phyloP scores from a whole-genome alignment of 768 basidiomycete genomes.

The Russula foetens region DNA sequence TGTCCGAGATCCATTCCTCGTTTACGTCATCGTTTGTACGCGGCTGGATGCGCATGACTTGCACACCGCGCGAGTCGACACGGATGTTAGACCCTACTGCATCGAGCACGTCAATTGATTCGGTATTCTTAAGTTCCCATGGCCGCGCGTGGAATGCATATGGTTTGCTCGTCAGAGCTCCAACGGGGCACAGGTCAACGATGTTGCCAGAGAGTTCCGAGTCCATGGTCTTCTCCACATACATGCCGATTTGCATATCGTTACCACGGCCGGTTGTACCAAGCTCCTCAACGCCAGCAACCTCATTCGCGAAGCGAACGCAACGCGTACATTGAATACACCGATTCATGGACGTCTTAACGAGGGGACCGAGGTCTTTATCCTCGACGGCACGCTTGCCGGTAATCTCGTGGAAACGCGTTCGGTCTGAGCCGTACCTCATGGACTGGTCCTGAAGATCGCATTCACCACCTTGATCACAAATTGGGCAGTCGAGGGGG shows the following conservation, averaged over 20 bases:
- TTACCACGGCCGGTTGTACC: constrained; percentile 97
- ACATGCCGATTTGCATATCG: constrained; percentile 97
- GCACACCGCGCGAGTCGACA: constrained; percentile 88
- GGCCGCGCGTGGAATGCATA: constrained; percentile 96
- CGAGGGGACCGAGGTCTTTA: constrained; percentile 95
- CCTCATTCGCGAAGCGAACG: constrained; percentile 98
- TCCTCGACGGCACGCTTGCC: constrained; percentile 98
- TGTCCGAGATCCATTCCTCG: constrained; percentile 99
- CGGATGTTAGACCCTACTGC: constrained; percentile 96
- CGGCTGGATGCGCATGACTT: constrained; percentile 97
- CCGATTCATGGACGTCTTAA: constrained; percentile 98
- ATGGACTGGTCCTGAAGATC: constrained; percentile 99
- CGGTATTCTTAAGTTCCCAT: constrained; percentile 98
- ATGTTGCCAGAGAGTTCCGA: constrained; percentile 97
- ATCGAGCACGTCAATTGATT: constrained; percentile 92
- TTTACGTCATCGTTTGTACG: constrained; percentile 96
- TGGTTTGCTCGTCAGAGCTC: constrained; percentile 95
- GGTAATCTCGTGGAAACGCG: constrained; percentile 95
- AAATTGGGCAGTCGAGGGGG: constrained; percentile 96
- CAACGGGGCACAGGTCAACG: constrained; percentile 95
- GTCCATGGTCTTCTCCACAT: constrained; percentile 95
- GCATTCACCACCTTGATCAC: constrained; percentile 98
- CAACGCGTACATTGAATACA: constrained; percentile 99
- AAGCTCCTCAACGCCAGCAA: constrained; percentile 95
- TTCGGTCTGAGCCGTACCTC: constrained; percentile 97